Conservation (phyloP, 768 basidiomycete species). For the Kwoniella bestiolae region DNA sequence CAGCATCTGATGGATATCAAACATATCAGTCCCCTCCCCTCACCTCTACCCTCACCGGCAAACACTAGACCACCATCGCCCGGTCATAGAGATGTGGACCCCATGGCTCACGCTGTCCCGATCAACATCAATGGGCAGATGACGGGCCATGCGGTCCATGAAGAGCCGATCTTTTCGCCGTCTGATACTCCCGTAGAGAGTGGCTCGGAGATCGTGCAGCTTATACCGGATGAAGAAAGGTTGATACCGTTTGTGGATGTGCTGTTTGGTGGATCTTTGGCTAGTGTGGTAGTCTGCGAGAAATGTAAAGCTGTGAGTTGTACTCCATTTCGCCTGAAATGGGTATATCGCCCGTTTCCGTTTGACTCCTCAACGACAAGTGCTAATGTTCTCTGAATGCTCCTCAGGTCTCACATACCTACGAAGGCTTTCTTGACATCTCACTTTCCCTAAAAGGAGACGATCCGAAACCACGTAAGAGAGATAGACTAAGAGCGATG, state of each 20-base stretch:
- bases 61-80: slow-evolving; percentile 32
- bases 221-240: slow-evolving; percentile 61
- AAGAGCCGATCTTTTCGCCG: slow-evolving; percentile 9
- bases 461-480: slow-evolving; percentile 71
- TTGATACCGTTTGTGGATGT: slow-evolving; percentile 80
- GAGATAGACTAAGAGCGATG: slow-evolving; percentile 75
- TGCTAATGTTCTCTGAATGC: too few species aligned
- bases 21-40: slow-evolving; percentile 30
- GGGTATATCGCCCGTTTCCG: too few species aligned
- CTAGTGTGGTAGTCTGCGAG: slow-evolving; percentile 91
- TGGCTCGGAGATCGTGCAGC: slow-evolving; percentile 1
- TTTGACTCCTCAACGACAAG: background rate
- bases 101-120: slow-evolving; percentile 16
- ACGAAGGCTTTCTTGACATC: slow-evolving; percentile 93
- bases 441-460: slow-evolving; percentile 85
- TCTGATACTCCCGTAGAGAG: background rate
- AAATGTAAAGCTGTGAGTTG: slow-evolving; percentile 79
- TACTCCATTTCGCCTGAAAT: background rate
- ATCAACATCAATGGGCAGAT: slow-evolving; percentile 1
- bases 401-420: slow-evolving; percentile 70
- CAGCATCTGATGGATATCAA: slow-evolving; percentile 15
- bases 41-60: slow-evolving; percentile 38
- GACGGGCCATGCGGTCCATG: slow-evolving; percentile 15
- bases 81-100: slow-evolving; percentile 17
- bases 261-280: slow-evolving; percentile 85